Conservation (phyloP, 23 red algal genomes). For the Gracilaria vermiculophylla region DNA sequence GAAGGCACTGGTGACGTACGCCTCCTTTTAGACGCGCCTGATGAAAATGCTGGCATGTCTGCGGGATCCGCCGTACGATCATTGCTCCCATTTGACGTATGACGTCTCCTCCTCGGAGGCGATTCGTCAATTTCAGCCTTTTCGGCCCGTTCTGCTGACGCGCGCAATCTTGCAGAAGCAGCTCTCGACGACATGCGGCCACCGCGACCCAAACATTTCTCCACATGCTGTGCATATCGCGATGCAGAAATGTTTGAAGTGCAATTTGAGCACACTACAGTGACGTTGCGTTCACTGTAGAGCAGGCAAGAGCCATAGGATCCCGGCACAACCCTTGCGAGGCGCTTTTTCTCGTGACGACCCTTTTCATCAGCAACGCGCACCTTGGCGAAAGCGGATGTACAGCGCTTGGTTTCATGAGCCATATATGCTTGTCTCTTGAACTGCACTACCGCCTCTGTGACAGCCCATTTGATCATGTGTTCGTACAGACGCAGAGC, state of each 20-base stretch:
- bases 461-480: constrained; percentile 66
- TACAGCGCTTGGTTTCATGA: constrained; percentile 31
- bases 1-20: constrained; percentile 54
- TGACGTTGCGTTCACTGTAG: constrained; percentile 66
- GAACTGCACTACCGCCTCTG: constrained; percentile 53
- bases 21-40: constrained; percentile 12
- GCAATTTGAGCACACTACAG: constrained; percentile 78
- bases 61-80: constrained; percentile 3
- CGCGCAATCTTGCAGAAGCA: constrained; percentile 67
- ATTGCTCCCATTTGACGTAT: constrained; percentile 25
- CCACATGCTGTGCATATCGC: constrained; percentile 84
- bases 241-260: constrained; percentile 63
- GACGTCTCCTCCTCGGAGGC: constrained; percentile 26
- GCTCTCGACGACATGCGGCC: constrained; percentile 73
- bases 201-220: constrained; percentile 85
- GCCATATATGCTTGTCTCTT: constrained; percentile 33
- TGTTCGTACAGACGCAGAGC: constrained; percentile 60
- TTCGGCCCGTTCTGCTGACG: constrained; percentile 61
- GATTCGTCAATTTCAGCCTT: constrained; percentile 39
- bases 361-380: constrained; percentile 21
- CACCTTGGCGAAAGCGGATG: neutral
- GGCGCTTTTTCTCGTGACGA: neutral
- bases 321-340: constrained; percentile 20
- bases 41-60: constrained; percentile 29
- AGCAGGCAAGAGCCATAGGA: constrained; percentile 31